Conservation (phyloP, 768 basidiomycete genomes). For the Calocera viscosa region DNA sequence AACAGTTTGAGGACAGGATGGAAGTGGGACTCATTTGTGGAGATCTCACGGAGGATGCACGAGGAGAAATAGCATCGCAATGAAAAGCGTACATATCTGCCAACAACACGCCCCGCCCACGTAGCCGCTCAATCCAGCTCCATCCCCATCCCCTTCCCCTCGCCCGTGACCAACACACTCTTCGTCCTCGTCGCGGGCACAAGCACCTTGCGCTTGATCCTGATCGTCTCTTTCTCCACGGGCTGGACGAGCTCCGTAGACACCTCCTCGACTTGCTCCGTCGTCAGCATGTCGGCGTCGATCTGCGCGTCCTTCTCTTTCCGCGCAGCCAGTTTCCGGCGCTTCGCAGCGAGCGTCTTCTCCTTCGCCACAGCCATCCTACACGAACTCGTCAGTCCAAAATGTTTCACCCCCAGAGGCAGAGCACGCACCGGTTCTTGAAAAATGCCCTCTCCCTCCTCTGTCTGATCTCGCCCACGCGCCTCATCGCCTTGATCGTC, state of each 20-base stretch:
- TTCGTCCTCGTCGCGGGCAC: conserved; percentile 39
- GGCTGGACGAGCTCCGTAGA: conserved; percentile 60
- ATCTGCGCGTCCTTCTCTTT: not conserved
- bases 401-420: not conserved
- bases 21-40: no score
- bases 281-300: not conserved
- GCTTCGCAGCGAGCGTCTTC: conserved; percentile 35
- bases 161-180: conserved; percentile 67
- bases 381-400: not conserved
- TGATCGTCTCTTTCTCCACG: conserved; percentile 32
- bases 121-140: conserved; percentile 21
- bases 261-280: conserved; percentile 16
- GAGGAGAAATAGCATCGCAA: conserved; percentile 1
- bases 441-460: conserved; percentile 89
- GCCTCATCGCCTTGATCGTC: conserved; percentile 92
- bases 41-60: no score
- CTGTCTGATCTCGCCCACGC: conserved; percentile 81
- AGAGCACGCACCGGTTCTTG: conserved; percentile 58
- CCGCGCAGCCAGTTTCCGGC: conserved; percentile 11
- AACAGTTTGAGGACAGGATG: not conserved
- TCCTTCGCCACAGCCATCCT: conserved; percentile 17
- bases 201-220: conserved; percentile 63
- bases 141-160: conserved; percentile 86
- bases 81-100: not conserved
- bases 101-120: not conserved